phyloP scores from a whole-genome alignment of 2,329 filamentous ascomycete genomes.

The Metarhizium humberi region DNA sequence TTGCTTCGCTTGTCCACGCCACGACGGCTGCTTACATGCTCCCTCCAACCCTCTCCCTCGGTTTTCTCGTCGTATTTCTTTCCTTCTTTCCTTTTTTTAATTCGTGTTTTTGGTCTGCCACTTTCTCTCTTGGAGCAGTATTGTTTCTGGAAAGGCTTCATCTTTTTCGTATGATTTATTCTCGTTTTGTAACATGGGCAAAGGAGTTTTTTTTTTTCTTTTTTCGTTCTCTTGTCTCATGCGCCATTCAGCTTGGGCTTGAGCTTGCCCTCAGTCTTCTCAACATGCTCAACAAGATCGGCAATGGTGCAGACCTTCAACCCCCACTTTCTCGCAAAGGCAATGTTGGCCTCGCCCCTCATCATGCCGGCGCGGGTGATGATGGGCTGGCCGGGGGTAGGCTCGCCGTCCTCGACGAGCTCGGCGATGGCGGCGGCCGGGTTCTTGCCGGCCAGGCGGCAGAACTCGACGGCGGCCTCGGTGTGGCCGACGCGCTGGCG shows the following conservation, averaged over 20 bases:
- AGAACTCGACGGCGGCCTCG: conserved; percentile 88
- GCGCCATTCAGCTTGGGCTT: conserved; percentile 28
- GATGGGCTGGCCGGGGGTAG: conserved; percentile 58
- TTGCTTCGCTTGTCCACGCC: neutral
- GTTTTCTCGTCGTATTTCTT: neutral
- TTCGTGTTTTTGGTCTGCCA: too few species aligned
- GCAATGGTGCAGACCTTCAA: conserved; percentile 94
- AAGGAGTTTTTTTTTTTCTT: neutral
- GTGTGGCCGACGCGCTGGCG: conserved; percentile 77
- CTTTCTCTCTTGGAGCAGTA: too few species aligned
- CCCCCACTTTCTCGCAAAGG: conserved; percentile 80
- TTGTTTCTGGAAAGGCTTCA: too few species aligned
- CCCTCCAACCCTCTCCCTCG: neutral
- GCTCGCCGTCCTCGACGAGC: conserved; percentile 76
- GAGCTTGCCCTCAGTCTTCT: conserved; percentile 61
- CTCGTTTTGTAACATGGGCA: too few species aligned
- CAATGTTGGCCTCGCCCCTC: conserved; percentile 76
- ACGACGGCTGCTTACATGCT: neutral
- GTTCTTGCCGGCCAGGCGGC: conserved; percentile 68
- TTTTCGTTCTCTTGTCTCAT: neutral
- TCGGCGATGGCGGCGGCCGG: conserved; percentile 81
- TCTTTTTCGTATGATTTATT: too few species aligned
- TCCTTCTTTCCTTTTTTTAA: neutral
- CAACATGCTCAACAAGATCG: conserved; percentile 71
- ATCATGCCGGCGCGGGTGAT: conserved; percentile 74